Base-by-base conservation (phyloP, 1,284 basidiomycete genomes). In the Microbotryomycetes sp. region DNA sequence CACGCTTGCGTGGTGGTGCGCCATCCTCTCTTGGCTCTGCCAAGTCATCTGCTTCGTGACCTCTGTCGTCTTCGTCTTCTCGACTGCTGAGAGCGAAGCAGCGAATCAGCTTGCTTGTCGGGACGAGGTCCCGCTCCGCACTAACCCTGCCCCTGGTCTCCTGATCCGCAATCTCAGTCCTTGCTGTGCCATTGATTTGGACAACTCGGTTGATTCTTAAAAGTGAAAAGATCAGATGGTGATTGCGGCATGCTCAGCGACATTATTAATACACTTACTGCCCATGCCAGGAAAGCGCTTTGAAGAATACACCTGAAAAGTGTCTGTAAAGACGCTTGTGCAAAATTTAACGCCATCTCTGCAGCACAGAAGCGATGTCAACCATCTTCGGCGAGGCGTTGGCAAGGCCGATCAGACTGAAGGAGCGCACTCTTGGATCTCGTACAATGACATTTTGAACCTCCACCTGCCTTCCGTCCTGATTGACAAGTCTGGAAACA, bases 231-330 rank as follows among this genome's bases (percentile, higher is more conserved):
- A 54, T 59, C 67, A 63, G 48, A 58, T 60, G 61, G 59, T 60
- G 61, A 60, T 50, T 55, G 41, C 31, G 47, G 29, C 51, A 46
- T 46, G 46, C 45, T 18, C 35, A 45, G 24, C 15, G 53, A 61
- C 50, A 30, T 56, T 27, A n/a, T 23, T 52, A 0, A 6, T 23
- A 4, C 66, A 77, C 81, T 71, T 75, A 89, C 88, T 86, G 78
- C 89, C 87, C 31, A 93, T 90, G 49, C 91, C 91, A 41, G 91
- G 91, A 78, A 93, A 94, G 35, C 88, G 83, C 77, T 94, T 94
- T 31, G 89, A 89, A 3, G 89, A 91, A 76, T 82, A 93, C 1
- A 94, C 92, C n/a, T 84, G 83, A 73, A 96, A 94, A 21, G 84
- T 79, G n/a, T 89, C 84, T 52, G 89, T 89, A 73, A 87, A 90